Evolutionary conservation across 139 green algal species (phyloP), one percentile per base, ranked within the genome.

Genomic region (Chlamydomonas incerta): DNA sequence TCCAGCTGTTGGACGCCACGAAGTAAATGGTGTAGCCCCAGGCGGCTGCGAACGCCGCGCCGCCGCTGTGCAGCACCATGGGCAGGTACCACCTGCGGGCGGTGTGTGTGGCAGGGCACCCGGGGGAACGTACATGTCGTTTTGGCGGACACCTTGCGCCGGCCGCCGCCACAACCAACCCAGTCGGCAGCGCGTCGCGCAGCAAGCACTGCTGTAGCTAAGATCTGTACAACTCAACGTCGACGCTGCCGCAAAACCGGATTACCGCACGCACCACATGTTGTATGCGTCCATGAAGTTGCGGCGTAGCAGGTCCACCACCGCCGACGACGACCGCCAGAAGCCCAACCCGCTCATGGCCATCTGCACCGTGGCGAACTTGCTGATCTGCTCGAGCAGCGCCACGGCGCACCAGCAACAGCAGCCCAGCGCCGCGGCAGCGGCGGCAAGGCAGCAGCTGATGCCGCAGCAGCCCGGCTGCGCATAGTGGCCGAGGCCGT

Each of bases 181-280:
- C n/a, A n/a, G n/a, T n/a, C n/a, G n/a, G n/a, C n/a, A n/a, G n/a
- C n/a, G n/a, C 41, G 41, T 8, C 41, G 41, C 41, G 41, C 41
- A 50, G 41, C 41, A 50, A 50, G n/a, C n/a, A n/a, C n/a, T n/a
- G n/a, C n/a, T n/a, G n/a, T n/a, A n/a, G n/a, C n/a, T n/a, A n/a
- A n/a, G n/a, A n/a, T n/a, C n/a, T n/a, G n/a, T n/a, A n/a, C n/a
- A n/a, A n/a, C n/a, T n/a, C n/a, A n/a, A n/a, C n/a, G n/a, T n/a
- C n/a, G n/a, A n/a, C n/a, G n/a, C n/a, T n/a, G n/a, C n/a, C n/a
- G n/a, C n/a, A n/a, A n/a, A n/a, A n/a, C n/a, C n/a, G n/a, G n/a
- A n/a, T n/a, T n/a, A n/a, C n/a, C n/a, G n/a, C n/a, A n/a, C 63
- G 26, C 46, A 83, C 77, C 77, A 83, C 77, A 83, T 83, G 60